Conservation (phyloP, 2,329 filamentous ascomycete species). For the Periconia macrospinosa region DNA sequence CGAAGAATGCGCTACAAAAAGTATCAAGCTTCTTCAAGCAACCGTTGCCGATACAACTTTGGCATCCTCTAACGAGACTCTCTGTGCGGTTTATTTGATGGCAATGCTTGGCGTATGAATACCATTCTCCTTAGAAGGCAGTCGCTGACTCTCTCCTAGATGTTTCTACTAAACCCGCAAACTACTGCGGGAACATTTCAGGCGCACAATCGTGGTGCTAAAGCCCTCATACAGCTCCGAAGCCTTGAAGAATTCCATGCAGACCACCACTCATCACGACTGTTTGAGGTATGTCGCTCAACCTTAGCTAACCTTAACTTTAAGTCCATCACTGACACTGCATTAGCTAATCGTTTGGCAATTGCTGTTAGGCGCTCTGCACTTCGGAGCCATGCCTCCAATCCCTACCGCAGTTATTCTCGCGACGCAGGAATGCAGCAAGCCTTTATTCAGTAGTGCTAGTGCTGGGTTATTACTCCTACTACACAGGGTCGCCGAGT, state of each 20-base stretch:
- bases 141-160: conserved; percentile 14
- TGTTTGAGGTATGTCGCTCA: conserved; percentile 37
- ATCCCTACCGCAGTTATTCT: conserved; percentile 22
- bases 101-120: conserved; percentile 30
- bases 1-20: conserved; percentile 26
- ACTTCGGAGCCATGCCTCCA: conserved; percentile 25
- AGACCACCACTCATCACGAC: conserved; percentile 24
- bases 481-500: conserved; percentile 23
- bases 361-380: conserved; percentile 30
- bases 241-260: conserved; percentile 25
- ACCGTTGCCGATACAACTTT: conserved; percentile 25
- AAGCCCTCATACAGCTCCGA: conserved; percentile 29
- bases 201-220: conserved; percentile 32
- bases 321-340: neutral
- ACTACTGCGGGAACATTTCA: conserved; percentile 19
- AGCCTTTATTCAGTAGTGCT: conserved; percentile 22
- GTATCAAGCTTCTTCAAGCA: conserved; percentile 23
- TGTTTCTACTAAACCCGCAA: conserved; percentile 20
- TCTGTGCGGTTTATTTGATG: conserved; percentile 33
- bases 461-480: conserved; percentile 26
- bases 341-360: conserved; percentile 14
- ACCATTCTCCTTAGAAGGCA: neutral
- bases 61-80: conserved; percentile 21
- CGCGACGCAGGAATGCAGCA: conserved; percentile 13
- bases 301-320: neutral